phyloP scores from a whole-genome alignment of 805 yeast genomes.

The Wickerhamomyces mucosus region DNA sequence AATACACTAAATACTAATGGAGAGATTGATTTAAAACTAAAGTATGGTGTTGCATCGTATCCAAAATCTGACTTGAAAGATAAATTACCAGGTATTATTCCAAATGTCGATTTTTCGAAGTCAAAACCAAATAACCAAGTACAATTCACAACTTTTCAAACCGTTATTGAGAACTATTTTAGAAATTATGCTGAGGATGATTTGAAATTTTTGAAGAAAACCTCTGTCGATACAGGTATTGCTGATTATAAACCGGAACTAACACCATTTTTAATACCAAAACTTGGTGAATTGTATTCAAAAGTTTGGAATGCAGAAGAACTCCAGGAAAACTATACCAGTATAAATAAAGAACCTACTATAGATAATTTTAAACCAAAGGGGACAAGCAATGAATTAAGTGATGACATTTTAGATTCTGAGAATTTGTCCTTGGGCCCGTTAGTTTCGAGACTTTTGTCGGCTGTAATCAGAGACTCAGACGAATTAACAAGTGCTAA shows the following conservation, averaged over 20 bases:
- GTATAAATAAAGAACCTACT: constrained; percentile 36
- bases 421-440: constrained; percentile 88
- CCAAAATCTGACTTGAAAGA: constrained; percentile 71
- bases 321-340: constrained; percentile 37
- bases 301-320: constrained; percentile 87
- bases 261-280: constrained; percentile 75
- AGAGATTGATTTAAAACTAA: constrained; percentile 60
- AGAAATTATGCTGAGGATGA: constrained; percentile 77
- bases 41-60: constrained; percentile 84
- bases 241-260: constrained; percentile 54
- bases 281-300: constrained; percentile 72
- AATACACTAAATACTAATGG: constrained; percentile 51
- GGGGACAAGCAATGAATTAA: constrained; percentile 46
- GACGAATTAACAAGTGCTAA: constrained; percentile 3
- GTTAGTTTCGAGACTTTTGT: constrained; percentile 67
- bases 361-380: constrained; percentile 38
- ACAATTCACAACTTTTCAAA: constrained; percentile 78
- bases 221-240: constrained; percentile 40
- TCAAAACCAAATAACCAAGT: constrained; percentile 86
- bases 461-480: constrained; percentile 63
- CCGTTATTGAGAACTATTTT: constrained; percentile 80
- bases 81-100: constrained; percentile 79
- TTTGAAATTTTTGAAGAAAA: constrained; percentile 56
- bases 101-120: constrained; percentile 76
- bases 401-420: constrained; percentile 56